phyloP scores from a whole-genome alignment of 1,139 yeast genomes.

The Blastobotrys persicus region DNA sequence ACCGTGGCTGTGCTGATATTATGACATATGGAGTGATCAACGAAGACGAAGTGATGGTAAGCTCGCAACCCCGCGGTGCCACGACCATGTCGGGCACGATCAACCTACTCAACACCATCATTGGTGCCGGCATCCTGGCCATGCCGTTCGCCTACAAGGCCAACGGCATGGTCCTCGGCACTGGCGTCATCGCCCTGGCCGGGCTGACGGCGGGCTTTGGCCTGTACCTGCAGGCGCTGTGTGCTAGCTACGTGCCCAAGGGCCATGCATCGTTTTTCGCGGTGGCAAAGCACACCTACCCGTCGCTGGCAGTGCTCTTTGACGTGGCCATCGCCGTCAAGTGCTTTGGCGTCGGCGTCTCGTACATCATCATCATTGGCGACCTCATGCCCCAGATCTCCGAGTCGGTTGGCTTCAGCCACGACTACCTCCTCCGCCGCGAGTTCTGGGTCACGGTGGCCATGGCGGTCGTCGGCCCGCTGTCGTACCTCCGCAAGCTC shows the following conservation, averaged over 20 bases:
- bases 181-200: conserved; percentile 61
- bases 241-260: conserved; percentile 63
- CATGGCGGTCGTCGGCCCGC: conserved; percentile 64
- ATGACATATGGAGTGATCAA: not conserved
- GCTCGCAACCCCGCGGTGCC: conserved; percentile 20
- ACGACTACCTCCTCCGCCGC: conserved; percentile 30
- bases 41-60: not conserved
- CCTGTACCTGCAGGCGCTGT: conserved; percentile 70
- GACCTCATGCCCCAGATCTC: conserved; percentile 73
- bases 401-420: conserved; percentile 23
- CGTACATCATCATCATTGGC: conserved; percentile 84
- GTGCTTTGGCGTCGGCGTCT: conserved; percentile 90
- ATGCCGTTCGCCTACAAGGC: conserved; percentile 86
- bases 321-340: conserved; percentile 87
- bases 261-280: conserved; percentile 86
- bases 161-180: conserved; percentile 78
- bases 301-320: conserved; percentile 74
- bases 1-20: not conserved
- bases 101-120: conserved; percentile 41
- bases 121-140: conserved; percentile 86
- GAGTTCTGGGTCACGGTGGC: conserved; percentile 67
- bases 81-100: conserved; percentile 35
- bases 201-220: conserved; percentile 82
- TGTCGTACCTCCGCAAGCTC: conserved; percentile 67
- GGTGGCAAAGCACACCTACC: conserved; percentile 80